These are phyloP conservation scores for Podospora pseudocomata DNA, from an alignment of 495 filamentous ascomycete genomes.

Conservation along the genomic window DNA sequence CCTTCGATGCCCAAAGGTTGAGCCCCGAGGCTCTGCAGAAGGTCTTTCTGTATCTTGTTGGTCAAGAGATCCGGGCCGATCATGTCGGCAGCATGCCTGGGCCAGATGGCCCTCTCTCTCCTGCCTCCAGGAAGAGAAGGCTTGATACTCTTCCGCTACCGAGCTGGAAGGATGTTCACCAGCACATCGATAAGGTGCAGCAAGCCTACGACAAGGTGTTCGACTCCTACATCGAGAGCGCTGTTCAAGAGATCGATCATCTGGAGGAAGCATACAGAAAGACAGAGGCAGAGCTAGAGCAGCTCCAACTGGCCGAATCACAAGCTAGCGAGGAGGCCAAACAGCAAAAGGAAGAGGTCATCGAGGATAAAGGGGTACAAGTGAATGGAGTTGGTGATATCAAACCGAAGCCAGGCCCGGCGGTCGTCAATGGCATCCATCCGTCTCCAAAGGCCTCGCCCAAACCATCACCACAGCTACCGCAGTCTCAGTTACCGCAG, in stretches of 20 bases:
- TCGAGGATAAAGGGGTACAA: constrained; percentile 39
- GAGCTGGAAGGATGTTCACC: constrained; percentile 59
- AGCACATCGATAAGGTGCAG: constrained; percentile 63
- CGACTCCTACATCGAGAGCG: constrained; percentile 63
- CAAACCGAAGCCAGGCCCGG: constrained; percentile 1
- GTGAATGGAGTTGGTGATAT: constrained; percentile 22
- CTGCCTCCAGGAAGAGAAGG: constrained; percentile 68
- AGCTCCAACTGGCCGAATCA: neutral
- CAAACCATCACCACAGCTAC: constrained; percentile 13
- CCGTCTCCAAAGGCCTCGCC: constrained; percentile 18
- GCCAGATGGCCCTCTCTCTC: constrained; percentile 39
- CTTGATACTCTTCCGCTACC: constrained; percentile 60
- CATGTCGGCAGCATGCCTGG: constrained; percentile 19
- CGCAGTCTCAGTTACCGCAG: constrained; percentile 12
- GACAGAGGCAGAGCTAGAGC: neutral
- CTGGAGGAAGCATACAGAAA: constrained; percentile 59
- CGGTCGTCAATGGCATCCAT: constrained; percentile 10
- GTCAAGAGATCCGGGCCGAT: constrained; percentile 60
- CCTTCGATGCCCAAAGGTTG: constrained; percentile 69
- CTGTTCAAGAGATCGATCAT: constrained; percentile 64
- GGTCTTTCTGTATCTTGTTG: constrained; percentile 69
- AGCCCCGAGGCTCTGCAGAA: constrained; percentile 73
- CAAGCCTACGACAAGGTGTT: constrained; percentile 69
- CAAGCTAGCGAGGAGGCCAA: constrained; percentile 49
- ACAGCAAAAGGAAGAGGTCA: neutral